phyloP scores from a whole-genome alignment of 1,139 yeast genomes.

The Yamadazyma dushanensis region DNA sequence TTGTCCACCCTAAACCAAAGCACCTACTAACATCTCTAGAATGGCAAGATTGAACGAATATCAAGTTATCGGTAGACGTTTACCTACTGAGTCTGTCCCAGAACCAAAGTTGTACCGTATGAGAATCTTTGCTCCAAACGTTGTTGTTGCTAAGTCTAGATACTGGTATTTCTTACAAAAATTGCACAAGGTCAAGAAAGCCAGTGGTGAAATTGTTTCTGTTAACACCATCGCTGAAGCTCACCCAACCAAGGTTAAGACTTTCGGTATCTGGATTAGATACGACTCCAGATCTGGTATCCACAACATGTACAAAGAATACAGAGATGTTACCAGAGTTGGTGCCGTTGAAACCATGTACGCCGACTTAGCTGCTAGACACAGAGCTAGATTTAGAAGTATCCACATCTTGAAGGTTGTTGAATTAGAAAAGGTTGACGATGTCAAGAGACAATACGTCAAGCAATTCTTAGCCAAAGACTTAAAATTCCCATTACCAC shows the following conservation, averaged over 20 bases:
- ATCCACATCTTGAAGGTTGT: constrained; percentile 98
- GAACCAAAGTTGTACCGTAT: constrained; percentile 99
- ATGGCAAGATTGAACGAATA: constrained; percentile 97
- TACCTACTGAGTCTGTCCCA: constrained; percentile 98
- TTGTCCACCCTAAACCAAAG: too few species aligned
- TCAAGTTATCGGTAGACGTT: constrained; percentile 99
- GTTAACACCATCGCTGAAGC: constrained; percentile 90
- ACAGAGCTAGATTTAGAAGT: constrained; percentile 99
- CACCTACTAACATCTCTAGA: constrained; percentile 17
- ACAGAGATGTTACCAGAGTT: constrained; percentile 99
- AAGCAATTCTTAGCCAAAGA: constrained; percentile 95
- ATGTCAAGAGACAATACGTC: constrained; percentile 99
- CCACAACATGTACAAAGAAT: constrained; percentile 99
- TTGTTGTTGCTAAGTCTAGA: constrained; percentile 99
- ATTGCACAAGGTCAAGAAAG: constrained; percentile 99
- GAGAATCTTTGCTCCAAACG: constrained; percentile 99
- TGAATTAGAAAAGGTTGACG: constrained; percentile 96
- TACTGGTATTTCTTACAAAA: constrained; percentile 99
- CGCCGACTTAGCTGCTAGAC: constrained; percentile 99
- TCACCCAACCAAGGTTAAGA: constrained; percentile 99
- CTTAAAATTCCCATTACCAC: constrained; percentile 99
- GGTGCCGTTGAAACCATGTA: constrained; percentile 98
- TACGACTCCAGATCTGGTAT: constrained; percentile 99
- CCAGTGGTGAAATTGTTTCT: constrained; percentile 98
- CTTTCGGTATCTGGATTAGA: constrained; percentile 99